Conservation (phyloP, 208 protist genomes). For the Crithidia thermophila region DNA sequence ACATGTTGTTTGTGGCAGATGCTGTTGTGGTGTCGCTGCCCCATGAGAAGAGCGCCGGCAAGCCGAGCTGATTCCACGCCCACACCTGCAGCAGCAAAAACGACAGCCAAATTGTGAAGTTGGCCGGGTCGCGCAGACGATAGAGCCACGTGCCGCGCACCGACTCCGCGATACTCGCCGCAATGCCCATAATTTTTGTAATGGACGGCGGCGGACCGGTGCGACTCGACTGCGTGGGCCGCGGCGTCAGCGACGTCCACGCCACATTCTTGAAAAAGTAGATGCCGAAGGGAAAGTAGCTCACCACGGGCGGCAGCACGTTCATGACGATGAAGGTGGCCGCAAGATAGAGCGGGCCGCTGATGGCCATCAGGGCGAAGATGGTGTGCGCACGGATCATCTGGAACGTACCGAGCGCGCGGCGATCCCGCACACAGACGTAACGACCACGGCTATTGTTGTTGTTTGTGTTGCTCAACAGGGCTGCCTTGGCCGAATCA, state of each 20-base stretch:
- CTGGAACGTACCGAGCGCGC: constrained; percentile 50
- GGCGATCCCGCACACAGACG: constrained; percentile 40
- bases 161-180: constrained; percentile 49
- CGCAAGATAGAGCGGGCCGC: constrained; percentile 40
- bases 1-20: no score
- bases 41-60: constrained; percentile 41
- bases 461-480: not conserved
- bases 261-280: constrained; percentile 76
- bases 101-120: constrained; percentile 41
- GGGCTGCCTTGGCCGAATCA: constrained; percentile 2
- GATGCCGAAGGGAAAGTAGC: constrained; percentile 42
- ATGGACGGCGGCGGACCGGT: constrained; percentile 15
- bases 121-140: constrained; percentile 60
- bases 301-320: constrained; percentile 57
- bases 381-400: constrained; percentile 47
- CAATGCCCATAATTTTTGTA: constrained; percentile 32
- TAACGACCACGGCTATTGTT: constrained; percentile 17
- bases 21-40: not conserved
- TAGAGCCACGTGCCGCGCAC: constrained; percentile 63
- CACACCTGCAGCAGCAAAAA: constrained; percentile 54
- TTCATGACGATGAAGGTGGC: constrained; percentile 31
- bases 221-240: constrained; percentile 53
- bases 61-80: constrained; percentile 55
- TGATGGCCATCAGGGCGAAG: constrained; percentile 48
- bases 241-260: constrained; percentile 46